These are phyloP conservation scores for Trifolium dubium DNA, from an alignment of 306 rosid genomes.

Conservation along the genomic window DNA sequence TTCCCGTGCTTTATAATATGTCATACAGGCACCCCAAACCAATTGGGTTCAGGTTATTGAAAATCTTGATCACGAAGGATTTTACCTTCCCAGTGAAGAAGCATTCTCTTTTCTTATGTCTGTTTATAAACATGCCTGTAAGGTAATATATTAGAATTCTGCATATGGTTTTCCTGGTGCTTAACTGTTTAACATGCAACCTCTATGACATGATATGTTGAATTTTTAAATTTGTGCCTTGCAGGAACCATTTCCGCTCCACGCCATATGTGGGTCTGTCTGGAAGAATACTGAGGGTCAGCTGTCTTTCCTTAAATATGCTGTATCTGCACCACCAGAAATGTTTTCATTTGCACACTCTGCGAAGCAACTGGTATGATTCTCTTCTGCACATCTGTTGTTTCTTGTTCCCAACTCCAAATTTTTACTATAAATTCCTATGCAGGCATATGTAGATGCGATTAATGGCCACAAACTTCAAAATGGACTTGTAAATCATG, in stretches of 20 bases:
- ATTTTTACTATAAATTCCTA: constrained; percentile 28
- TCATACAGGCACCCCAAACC: constrained; percentile 80
- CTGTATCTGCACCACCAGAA: constrained; percentile 83
- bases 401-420: constrained; percentile 27
- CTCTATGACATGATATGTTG: constrained; percentile 20
- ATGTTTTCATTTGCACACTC: constrained; percentile 84
- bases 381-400: constrained; percentile 32
- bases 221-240: constrained; percentile 42
- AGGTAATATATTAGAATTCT: constrained; percentile 59
- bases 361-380: constrained; percentile 76
- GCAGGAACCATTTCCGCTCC: constrained; percentile 97
- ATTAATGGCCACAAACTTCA: constrained; percentile 78
- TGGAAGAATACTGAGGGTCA: constrained; percentile 99
- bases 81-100: constrained; percentile 86
- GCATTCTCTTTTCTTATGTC: constrained; percentile 91
- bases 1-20: constrained; percentile 39
- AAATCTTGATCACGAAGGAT: constrained; percentile 94
- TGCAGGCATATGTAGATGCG: constrained; percentile 78
- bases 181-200: constrained; percentile 21
- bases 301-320: constrained; percentile 87
- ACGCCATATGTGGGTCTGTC: constrained; percentile 86
- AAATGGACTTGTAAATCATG: constrained; percentile 83
- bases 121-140: constrained; percentile 67
- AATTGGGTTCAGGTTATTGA: constrained; percentile 84
- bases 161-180: constrained; percentile 22